Conservation (phyloP, 192 early-diverging fungal genomes). For the Backusella tarrabulga region DNA sequence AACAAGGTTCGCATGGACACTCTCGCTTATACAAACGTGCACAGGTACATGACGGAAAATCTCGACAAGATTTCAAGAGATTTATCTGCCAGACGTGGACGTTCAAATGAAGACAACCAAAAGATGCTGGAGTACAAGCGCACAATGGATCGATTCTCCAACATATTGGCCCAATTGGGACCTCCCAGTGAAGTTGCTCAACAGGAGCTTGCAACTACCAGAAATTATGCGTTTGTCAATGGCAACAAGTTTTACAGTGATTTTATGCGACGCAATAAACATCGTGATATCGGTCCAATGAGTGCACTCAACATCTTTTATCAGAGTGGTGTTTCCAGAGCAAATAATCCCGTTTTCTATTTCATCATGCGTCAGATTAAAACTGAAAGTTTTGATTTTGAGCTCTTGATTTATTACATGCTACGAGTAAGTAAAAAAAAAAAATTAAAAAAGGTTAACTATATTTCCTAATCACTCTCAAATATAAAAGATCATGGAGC, state of each 20-base stretch:
- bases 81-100: constrained; percentile 49
- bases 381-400: constrained; percentile 75
- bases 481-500: constrained; percentile 50
- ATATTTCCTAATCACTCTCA: background rate
- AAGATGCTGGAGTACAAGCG: constrained; percentile 32
- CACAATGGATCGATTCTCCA: constrained; percentile 75
- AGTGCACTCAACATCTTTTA: constrained; percentile 70
- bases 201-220: constrained; percentile 28
- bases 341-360: constrained; percentile 74
- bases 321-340: constrained; percentile 73
- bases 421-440: constrained; percentile 45
- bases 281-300: constrained; percentile 58
- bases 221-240: constrained; percentile 27
- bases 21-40: constrained; percentile 30
- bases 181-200: constrained; percentile 60
- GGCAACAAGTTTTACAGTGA: constrained; percentile 49
- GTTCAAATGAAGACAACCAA: constrained; percentile 17
- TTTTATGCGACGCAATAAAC: constrained; percentile 65
- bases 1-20: background rate
- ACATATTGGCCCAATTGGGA: constrained; percentile 81
- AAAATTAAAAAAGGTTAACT: background rate
- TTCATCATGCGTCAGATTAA: constrained; percentile 71
- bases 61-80: constrained; percentile 67
- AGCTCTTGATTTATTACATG: constrained; percentile 74
- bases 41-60: constrained; percentile 65